Evolutionary conservation across 495 filamentous ascomycete genomes (phyloP).

Genomic region (Sordaria brevicollis): DNA sequence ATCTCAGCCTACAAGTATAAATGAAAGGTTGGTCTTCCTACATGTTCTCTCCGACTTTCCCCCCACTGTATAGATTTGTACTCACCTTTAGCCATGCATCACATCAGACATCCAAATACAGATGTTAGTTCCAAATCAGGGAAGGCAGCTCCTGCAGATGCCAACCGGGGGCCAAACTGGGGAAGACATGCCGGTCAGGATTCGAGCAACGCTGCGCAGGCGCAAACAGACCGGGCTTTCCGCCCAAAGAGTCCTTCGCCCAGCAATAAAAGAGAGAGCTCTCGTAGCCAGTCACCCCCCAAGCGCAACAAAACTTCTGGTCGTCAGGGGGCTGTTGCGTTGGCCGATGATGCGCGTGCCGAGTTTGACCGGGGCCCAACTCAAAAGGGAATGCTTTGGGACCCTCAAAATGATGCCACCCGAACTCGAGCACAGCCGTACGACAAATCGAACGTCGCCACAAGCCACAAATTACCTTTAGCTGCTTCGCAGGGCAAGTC

Average conservation of each 20-base stretch:
- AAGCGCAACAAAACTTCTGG: slow-evolving; percentile 10
- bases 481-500: slow-evolving; percentile 5
- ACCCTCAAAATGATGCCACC: slow-evolving; percentile 17
- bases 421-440: slow-evolving; percentile 10
- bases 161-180: not conserved
- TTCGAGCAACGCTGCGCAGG: not conserved
- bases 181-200: not conserved
- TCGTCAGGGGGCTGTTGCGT: not conserved
- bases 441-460: slow-evolving; percentile 17
- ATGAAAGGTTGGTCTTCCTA: slow-evolving; percentile 1
- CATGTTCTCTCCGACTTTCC: not conserved
- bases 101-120: not conserved
- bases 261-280: slow-evolving; percentile 9
- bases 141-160: not conserved
- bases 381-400: slow-evolving; percentile 26
- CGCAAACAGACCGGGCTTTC: not conserved
- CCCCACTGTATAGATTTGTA: not conserved
- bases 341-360: slow-evolving; percentile 9
- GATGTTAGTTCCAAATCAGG: not conserved
- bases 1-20: not conserved
- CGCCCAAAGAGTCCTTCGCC: slow-evolving; percentile 5
- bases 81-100: not conserved
- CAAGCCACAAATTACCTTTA: slow-evolving; percentile 5
- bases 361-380: slow-evolving; percentile 23
- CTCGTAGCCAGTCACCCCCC: slow-evolving; percentile 10